Base-by-base conservation (phyloP, 345 rosid genomes). In the Sonneratia caseolaris region DNA sequence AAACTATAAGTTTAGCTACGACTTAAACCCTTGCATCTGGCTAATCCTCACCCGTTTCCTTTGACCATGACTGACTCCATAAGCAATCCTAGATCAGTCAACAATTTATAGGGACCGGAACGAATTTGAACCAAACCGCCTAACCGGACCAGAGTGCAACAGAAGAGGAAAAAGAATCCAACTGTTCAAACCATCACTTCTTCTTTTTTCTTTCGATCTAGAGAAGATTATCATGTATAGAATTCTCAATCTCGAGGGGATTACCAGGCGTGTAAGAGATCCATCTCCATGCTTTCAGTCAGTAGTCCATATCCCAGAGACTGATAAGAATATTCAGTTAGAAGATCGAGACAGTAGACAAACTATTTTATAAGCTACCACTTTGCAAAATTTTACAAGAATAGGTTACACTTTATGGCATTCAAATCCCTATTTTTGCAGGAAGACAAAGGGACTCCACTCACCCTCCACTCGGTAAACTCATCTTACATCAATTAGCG, bases 381-480 rank as follows among this genome's bases (percentile, higher is more conserved):
- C 42, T 48, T 53, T 5, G 15, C 75, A 72, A 72, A 72, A 72
- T 72, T 72, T 66, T 72, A 72, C 69, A 65, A 53, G 59, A 53
- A 35, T 62, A 32, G 9, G 27, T 5, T 62, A 32, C 66, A 62
- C 7, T 62, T 62, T 27, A 11, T 62, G 65, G 35, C 16, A 3
- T 22, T 61, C 5, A 61, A 22, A 27, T 22, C n/a, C 24, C 59
- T 53, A 36, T 49, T 70, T 42, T 70, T 70, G 64, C 72, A 70
- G 42, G 32, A 55, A 42, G 49, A 56, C 2, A 22, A 15, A 53
- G 76, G 79, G 75, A 70, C 64, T 69, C 69, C 55, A 70, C 68
- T 71, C 74, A 72, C 72, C 45, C 76, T 79, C 81, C 48, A 62
- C 73, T 57, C 74, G 24, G 24, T 37, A 61, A 61, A 9, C 37